Evolutionary conservation across 148 eudicot genomes (phyloP), one percentile per base, ranked within the genome.

Genomic region (Nepenthes mirabilis): DNA sequence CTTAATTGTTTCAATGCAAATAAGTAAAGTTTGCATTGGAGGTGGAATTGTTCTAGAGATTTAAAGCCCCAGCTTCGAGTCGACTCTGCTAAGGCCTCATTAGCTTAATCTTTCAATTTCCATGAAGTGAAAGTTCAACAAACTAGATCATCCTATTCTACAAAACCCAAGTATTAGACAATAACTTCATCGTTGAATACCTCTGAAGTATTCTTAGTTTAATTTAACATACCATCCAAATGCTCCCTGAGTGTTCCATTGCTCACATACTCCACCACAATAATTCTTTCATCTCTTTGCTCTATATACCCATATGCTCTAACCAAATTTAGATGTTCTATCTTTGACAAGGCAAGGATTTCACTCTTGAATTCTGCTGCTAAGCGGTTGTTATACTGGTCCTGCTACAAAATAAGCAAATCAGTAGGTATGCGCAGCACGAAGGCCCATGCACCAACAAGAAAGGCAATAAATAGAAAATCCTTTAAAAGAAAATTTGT

Each of bases 221-320:
- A 47, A n/a, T 37, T 37, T 33, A 34, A 12, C 37, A 82, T 80
- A 85, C 95, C 86, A 64, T 85, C 86, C 74, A 88, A 64, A 64
- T 82, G 88, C 58, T 82, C 78, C 37, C 74, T 76, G 37, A 88
- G 88, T 10, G 83, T 82, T 40, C 95, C 95, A 63, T 88, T 88
- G 56, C 74, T 69, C 54, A 83, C 83, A 69, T 79, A 85, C 77
- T 88, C 96, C 43, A 83, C 77, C 40, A 85, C 71, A 56, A 88
- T 75, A 53, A 88, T 61, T 68, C 65, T 72, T 54, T 88, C 96
- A 51, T 79, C 79, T 10, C 71, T 72, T 3, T 85, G 78, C 69
- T 82, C 96, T 61, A 85, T 34, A 69, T 72, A 88, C 32, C 96
- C 96, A 65, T 67, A 74, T 35, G 81, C 74, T 64, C 75, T 77